Base-by-base conservation (phyloP, 2,329 filamentous ascomycete genomes). In the Anthostomella pinea region DNA sequence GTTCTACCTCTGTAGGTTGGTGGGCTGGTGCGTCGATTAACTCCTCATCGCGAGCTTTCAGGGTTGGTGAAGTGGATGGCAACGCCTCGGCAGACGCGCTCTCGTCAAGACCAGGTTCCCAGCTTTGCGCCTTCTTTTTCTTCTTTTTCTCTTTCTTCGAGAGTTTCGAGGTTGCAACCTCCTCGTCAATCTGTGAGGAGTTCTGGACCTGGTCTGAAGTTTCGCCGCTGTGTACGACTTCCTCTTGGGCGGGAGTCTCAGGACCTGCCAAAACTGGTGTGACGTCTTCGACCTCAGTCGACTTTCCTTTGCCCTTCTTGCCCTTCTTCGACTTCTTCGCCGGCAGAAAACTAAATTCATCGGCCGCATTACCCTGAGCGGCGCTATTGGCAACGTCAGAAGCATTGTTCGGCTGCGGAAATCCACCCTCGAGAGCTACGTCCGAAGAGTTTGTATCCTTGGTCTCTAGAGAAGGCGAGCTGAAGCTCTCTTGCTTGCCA, bases 241-340 rank as follows among this genome's bases (percentile, higher is more conserved):
- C n/a, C n/a, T n/a, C n/a, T n/a, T n/a, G n/a, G n/a, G n/a, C n/a
- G n/a, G n/a, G n/a, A n/a, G n/a, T n/a, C n/a, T n/a, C n/a, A n/a
- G n/a, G n/a, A n/a, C n/a, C n/a, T n/a, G n/a, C n/a, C n/a, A n/a
- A 13, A 27, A 15, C 18, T 8, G 17, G 15, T 4, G 15, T n/a
- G 13, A 18, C 15, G 19, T 52, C 52, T 48, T 56, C 7, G 34
- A 36, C 33, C 45, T 59, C 33, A 21, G 27, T 44, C 18, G 48
- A 45, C 28, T 59, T 53, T 5, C 52, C 55, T 41, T 68, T 68
- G 31, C 30, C 37, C 29, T 65, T 65, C 49, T 66, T 67, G 18
- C 64, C 60, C 32, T 68, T 69, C 52, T 68, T 67, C 20, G 60
- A 58, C 40, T 45, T 39, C 18, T 48, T 45, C 33, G 42, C 23